Conservation (phyloP, 148 eudicot species). For the Heliamphora exappendiculata region DNA sequence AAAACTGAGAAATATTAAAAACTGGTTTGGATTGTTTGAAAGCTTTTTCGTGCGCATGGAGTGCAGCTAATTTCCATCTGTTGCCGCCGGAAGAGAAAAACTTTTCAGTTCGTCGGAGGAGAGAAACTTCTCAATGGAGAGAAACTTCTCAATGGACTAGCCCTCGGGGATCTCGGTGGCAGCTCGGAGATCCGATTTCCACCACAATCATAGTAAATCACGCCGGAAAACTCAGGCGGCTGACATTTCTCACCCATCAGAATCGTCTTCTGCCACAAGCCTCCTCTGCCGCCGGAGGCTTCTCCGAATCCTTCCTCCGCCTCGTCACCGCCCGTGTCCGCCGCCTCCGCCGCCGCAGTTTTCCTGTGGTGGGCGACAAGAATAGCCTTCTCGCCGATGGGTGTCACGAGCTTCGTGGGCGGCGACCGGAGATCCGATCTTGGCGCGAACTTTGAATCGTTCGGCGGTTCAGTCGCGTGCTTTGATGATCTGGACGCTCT, state of each 20-base stretch:
- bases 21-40: no score
- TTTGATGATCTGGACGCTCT: constrained; percentile 8
- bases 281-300: no score
- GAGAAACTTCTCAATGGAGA: constrained; percentile 13
- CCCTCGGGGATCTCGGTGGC: constrained; percentile 56
- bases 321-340: neutral
- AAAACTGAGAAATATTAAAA: no score
- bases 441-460: constrained; percentile 9
- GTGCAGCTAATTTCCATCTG: constrained; percentile 16
- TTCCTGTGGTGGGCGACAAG: constrained; percentile 1
- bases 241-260: constrained; percentile 84
- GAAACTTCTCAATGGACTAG: constrained; percentile 20
- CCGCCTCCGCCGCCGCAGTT: constrained; percentile 3
- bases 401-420: constrained; percentile 35
- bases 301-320: constrained; percentile 37
- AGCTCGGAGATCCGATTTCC: constrained; percentile 48
- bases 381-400: constrained; percentile 24
- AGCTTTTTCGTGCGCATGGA: no score
- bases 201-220: constrained; percentile 55
- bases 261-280: constrained; percentile 71
- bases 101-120: no score
- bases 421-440: constrained; percentile 30
- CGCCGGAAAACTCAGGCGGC: constrained; percentile 72
- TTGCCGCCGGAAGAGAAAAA: constrained; percentile 31
- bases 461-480: neutral